Evolutionary conservation across 1,284 basidiomycete species (phyloP), one percentile per base, ranked within the genome.

Genomic region (Cutaneotrichosporon sp.): DNA sequence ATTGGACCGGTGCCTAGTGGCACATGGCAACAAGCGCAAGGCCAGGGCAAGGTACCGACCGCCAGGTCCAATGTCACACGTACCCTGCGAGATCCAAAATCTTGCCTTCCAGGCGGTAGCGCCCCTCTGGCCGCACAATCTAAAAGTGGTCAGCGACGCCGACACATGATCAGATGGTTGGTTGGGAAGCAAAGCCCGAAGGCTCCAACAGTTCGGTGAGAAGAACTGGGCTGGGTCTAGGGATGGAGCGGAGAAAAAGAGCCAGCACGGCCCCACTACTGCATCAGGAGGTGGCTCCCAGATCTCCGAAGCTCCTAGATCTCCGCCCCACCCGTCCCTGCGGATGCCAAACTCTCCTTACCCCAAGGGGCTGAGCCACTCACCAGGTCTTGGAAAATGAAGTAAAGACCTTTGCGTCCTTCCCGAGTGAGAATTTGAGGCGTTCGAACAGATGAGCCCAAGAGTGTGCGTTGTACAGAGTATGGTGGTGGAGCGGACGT

Each of bases 371-470:
- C 26, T 26, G 26, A 26, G 26, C 26, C 26, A 68, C 66, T 21
- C 38, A 68, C 66, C 66, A 68, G 62, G 47, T 68, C 66, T 34
- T 68, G 66, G 49, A 68, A 68, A 38, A 68, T 68, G 36, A 68
- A 68, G 21, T 64, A 65, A 21, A 68, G 52, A 0, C 64, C 66
- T 34, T 68, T 68, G 22, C 60, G 58, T 7, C 62, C 60, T 6
- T 68, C 66, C 16, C 64, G 64, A 11, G 56, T 63, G 7, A 68
- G 40, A 5, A 68, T 53, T 18, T 68, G 66, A 1, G 66, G 64
- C 1, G 66, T 68, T 9, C 66, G 57, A 8, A 68, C 66, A 22
- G 60, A 61, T 0, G 66, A 68, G 2, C 66, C 66, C 4, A 68
- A 40, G 14, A 68, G 53, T 2, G 66, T 68, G 40, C 64, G 64